Conservation (phyloP, 306 rosid species). For the Nissolia schottii region DNA sequence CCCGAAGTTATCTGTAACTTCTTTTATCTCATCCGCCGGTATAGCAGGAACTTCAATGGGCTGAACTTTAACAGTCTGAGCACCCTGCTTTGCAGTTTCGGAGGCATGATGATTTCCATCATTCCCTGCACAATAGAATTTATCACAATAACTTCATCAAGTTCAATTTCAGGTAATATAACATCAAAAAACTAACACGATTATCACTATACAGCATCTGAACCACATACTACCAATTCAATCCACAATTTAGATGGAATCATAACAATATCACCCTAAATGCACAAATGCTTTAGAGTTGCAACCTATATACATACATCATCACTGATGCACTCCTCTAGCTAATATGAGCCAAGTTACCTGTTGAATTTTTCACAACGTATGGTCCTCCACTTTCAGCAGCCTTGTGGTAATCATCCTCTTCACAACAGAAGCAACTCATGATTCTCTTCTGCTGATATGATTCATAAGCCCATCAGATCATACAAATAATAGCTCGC, state of each 20-base stretch:
- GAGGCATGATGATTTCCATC: slow-evolving; percentile 60
- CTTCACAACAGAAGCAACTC: slow-evolving; percentile 87
- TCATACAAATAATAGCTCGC: background rate
- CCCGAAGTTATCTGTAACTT: slow-evolving; percentile 67
- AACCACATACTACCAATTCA: background rate
- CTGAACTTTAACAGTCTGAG: slow-evolving; percentile 62
- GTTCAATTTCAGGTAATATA: slow-evolving; percentile 16
- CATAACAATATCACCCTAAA: background rate
- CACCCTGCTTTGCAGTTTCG: slow-evolving; percentile 60
- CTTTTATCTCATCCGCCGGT: slow-evolving; percentile 69
- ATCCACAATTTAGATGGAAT: background rate
- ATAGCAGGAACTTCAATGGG: slow-evolving; percentile 85
- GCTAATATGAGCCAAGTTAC: slow-evolving; percentile 36
- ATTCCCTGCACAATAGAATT: slow-evolving; percentile 45
- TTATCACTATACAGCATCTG: background rate
- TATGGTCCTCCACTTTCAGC: slow-evolving; percentile 64
- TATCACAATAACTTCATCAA: background rate
- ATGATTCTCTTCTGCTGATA: slow-evolving; percentile 39
- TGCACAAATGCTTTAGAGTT: background rate
- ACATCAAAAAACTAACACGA: background rate
- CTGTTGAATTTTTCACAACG: slow-evolving; percentile 53
- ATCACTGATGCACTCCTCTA: slow-evolving; percentile 1
- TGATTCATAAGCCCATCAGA: slow-evolving; percentile 19
- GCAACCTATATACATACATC: background rate
- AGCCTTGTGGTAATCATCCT: slow-evolving; percentile 54